These are phyloP conservation scores for Nothomitra cinnamomea DNA, from an alignment of 2,329 filamentous ascomycete genomes.

Conservation along the genomic window DNA sequence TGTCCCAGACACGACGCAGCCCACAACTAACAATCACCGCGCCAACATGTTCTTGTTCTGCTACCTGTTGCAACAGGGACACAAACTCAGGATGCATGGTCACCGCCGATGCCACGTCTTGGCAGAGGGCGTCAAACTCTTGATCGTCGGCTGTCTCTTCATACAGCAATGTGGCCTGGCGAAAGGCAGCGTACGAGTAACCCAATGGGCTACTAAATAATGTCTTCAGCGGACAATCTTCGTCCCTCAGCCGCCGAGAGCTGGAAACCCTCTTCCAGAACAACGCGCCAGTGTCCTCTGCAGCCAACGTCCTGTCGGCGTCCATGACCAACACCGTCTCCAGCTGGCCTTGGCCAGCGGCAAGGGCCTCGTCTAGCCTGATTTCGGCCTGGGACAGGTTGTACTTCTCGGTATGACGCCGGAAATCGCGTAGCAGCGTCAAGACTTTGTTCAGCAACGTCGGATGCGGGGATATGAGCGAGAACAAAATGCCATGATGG, in stretches of 20 bases:
- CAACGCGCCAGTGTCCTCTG: constrained; percentile 31
- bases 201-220: constrained; percentile 30
- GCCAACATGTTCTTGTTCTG: constrained; percentile 22
- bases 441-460: constrained; percentile 11
- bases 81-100: constrained; percentile 31
- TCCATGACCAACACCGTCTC: constrained; percentile 38
- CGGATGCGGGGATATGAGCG: constrained; percentile 11
- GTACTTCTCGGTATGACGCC: constrained; percentile 19
- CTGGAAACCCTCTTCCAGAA: constrained; percentile 28
- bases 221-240: constrained; percentile 20
- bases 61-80: constrained; percentile 23
- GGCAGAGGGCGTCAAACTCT: constrained; percentile 29
- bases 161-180: constrained; percentile 35
- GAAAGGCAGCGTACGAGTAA: constrained; percentile 38
- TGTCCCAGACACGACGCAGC: constrained; percentile 36
- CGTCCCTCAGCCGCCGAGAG: not conserved
- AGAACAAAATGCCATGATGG: constrained; percentile 31
- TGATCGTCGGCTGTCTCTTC: constrained; percentile 26
- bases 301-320: constrained; percentile 37
- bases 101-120: constrained; percentile 25
- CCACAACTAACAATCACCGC: constrained; percentile 39
- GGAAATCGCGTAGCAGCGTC: constrained; percentile 23
- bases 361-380: constrained; percentile 21
- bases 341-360: constrained; percentile 9
- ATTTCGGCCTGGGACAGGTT: constrained; percentile 22